phyloP scores from a whole-genome alignment of 805 yeast species.

The Tetrapisispora arboricola region DNA sequence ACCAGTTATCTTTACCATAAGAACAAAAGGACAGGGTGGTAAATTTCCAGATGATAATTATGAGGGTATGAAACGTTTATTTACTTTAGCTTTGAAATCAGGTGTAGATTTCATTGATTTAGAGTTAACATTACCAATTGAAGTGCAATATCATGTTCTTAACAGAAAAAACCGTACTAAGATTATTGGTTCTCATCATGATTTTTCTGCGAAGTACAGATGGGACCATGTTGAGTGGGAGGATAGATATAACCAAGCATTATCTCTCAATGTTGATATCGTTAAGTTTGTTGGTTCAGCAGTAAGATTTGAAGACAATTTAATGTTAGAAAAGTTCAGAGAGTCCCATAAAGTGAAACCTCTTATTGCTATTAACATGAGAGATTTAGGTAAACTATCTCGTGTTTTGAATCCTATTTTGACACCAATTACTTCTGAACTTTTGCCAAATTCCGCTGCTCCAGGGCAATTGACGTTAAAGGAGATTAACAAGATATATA shows the following conservation, averaged over 20 bases:
- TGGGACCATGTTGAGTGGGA: slow-evolving; percentile 74
- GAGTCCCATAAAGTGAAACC: slow-evolving; percentile 43
- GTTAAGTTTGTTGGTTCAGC: slow-evolving; percentile 83
- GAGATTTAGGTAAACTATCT: slow-evolving; percentile 64
- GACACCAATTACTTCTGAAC: slow-evolving; percentile 75
- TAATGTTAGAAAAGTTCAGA: slow-evolving; percentile 62
- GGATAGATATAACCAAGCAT: slow-evolving; percentile 57
- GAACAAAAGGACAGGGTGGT: slow-evolving; percentile 79
- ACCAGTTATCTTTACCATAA: slow-evolving; percentile 74
- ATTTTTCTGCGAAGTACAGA: slow-evolving; percentile 46
- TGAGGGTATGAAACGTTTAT: slow-evolving; percentile 39
- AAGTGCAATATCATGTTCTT: slow-evolving; percentile 41
- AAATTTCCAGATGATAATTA: slow-evolving; percentile 52
- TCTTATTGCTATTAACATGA: slow-evolving; percentile 76
- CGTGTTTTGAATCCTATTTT: slow-evolving; percentile 63
- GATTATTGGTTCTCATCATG: slow-evolving; percentile 78
- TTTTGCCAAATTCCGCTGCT: slow-evolving; percentile 62
- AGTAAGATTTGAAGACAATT: slow-evolving; percentile 50
- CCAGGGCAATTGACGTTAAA: slow-evolving; percentile 67
- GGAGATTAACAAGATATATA: slow-evolving; percentile 49
- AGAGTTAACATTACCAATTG: slow-evolving; percentile 59
- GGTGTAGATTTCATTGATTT: slow-evolving; percentile 78
- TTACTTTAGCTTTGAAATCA: slow-evolving; percentile 54
- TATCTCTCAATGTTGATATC: slow-evolving; percentile 54
- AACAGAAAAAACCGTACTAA: slow-evolving; percentile 49